Conservation (phyloP, 495 filamentous ascomycete species). For the Lasiosphaeria miniovina region DNA sequence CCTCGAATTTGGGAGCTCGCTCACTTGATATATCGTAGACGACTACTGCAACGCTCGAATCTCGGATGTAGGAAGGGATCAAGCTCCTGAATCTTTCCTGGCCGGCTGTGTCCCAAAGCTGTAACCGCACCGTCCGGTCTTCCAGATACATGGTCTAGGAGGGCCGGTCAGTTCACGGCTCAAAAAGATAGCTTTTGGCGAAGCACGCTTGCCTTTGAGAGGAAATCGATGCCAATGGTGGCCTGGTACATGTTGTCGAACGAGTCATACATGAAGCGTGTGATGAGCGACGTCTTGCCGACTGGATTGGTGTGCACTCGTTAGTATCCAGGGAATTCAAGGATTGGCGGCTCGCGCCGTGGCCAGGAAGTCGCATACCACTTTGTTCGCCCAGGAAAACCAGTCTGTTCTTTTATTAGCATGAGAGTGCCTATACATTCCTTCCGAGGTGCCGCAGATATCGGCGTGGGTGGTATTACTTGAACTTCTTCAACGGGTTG, state of each 20-base stretch:
- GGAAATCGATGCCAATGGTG: constrained; percentile 98
- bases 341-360: constrained; percentile 15
- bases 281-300: constrained; percentile 97
- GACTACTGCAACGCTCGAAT: constrained; percentile 93
- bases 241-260: constrained; percentile 99
- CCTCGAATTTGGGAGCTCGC: constrained; percentile 13
- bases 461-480: constrained; percentile 51
- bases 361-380: constrained; percentile 57
- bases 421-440: background rate
- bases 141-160: constrained; percentile 96
- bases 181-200: background rate
- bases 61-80: constrained; percentile 97
- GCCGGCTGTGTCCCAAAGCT: constrained; percentile 97
- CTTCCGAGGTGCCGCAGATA: background rate
- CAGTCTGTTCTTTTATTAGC: constrained; percentile 55
- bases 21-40: constrained; percentile 96
- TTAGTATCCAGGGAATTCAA: constrained; percentile 15
- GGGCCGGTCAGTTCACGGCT: constrained; percentile 22
- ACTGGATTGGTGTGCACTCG: constrained; percentile 52
- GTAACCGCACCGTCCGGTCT: constrained; percentile 93
- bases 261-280: constrained; percentile 99
- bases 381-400: constrained; percentile 98
- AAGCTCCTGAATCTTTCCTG: constrained; percentile 95
- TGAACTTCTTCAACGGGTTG: constrained; percentile 99
- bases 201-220: constrained; percentile 73